Percentiles rank a stretch among this genome's conserved stretches.
Conservation (phyloP, 108 stramenopile genomes). For the Epipyxis sp. region DNA sequence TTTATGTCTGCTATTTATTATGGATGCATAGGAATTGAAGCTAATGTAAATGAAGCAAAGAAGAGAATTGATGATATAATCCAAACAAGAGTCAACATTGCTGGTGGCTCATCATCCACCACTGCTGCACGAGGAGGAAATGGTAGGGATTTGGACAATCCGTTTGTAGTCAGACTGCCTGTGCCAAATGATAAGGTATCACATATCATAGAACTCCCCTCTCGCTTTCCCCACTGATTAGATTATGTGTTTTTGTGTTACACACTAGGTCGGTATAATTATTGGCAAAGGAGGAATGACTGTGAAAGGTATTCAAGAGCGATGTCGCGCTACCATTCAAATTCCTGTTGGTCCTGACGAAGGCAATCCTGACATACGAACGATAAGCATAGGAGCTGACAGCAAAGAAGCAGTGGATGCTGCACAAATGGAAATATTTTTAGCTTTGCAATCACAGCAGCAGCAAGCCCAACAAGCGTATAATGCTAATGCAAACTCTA, state of each 20-base stretch:
- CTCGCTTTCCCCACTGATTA: too few species aligned
- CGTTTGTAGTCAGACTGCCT: conserved; percentile 36
- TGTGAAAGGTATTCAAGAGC: conserved; percentile 83
- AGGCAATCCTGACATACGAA: conserved; percentile 44
- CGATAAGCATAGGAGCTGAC: conserved; percentile 49
- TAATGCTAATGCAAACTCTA: conserved; percentile 35
- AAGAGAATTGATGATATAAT: conserved; percentile 7
- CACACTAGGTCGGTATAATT: conserved; percentile 83
- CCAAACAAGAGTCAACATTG: background rate
- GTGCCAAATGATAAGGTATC: conserved; percentile 52
- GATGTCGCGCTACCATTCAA: conserved; percentile 81
- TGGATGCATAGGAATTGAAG: too few species aligned
- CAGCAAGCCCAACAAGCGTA: conserved; percentile 38
- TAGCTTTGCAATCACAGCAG: background rate
- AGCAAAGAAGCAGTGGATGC: conserved; percentile 51
- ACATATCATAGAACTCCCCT: too few species aligned
- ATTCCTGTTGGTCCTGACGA: conserved; percentile 75
- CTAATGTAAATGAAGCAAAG: conserved; percentile 14
- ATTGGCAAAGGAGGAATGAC: conserved; percentile 92
- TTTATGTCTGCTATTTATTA: background rate
- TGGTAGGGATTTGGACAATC: background rate
- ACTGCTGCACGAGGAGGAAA: conserved; percentile 5
- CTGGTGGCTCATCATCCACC: background rate
- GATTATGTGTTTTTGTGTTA: conserved; percentile 6
- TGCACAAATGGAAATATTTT: conserved; percentile 49